Conservation (phyloP, 2,329 filamentous ascomycete genomes). For the Phialophora expanda region DNA sequence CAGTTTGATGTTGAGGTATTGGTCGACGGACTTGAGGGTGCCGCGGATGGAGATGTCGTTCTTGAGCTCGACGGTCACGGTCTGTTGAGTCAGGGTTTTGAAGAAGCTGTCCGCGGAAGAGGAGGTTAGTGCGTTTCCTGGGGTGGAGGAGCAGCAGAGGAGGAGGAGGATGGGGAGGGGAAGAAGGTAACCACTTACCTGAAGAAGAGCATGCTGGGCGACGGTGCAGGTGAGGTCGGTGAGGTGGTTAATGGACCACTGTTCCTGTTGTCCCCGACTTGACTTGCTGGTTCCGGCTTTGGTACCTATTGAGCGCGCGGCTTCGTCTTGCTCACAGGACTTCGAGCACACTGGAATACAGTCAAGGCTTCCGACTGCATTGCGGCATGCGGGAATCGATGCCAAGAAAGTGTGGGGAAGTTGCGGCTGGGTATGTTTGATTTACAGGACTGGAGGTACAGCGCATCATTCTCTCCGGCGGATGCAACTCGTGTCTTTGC, state of each 20-base stretch:
- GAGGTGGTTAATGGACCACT: not conserved
- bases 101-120: conserved; percentile 66
- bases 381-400: conserved; percentile 1
- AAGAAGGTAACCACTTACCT: conserved; percentile 19
- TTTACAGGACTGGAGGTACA: not conserved
- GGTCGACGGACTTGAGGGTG: conserved; percentile 94
- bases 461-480: not conserved
- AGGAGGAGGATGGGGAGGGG: conserved; percentile 1
- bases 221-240: not conserved
- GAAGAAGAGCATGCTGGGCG: conserved; percentile 32
- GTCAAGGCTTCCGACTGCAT: not conserved
- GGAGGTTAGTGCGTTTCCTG: not conserved
- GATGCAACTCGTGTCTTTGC: not conserved
- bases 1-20: conserved; percentile 99
- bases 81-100: conserved; percentile 96
- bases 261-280: not conserved
- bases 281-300: not conserved
- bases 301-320: not conserved
- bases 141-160: not conserved
- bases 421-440: not conserved
- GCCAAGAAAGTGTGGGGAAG: conserved; percentile 9
- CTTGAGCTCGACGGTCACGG: conserved; percentile 98
- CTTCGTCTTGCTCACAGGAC: not conserved
- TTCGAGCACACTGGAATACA: no score
- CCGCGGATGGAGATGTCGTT: conserved; percentile 98